phyloP scores from a whole-genome alignment of 2,329 filamentous ascomycete genomes.

The Fusarium newnesense region DNA sequence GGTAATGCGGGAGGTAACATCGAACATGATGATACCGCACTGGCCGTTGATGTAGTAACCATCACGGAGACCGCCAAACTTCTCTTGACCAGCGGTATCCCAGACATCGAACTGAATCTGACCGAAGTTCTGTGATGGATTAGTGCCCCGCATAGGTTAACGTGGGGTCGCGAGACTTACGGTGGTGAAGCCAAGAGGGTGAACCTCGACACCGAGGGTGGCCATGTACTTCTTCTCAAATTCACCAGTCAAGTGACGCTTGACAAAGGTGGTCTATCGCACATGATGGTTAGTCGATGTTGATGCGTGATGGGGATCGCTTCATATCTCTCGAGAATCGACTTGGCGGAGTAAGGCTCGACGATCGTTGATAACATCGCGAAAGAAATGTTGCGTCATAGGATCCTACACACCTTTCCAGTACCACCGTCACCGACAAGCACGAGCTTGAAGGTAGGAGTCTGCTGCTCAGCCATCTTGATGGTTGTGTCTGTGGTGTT shows the following conservation, averaged over 20 bases:
- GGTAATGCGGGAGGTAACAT: constrained; percentile 98
- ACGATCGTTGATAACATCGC: constrained; percentile 36
- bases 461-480: constrained; percentile 70
- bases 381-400: constrained; percentile 30
- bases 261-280: constrained; percentile 96
- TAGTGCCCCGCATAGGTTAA: constrained; percentile 41
- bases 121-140: constrained; percentile 80
- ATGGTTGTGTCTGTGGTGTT: constrained; percentile 42
- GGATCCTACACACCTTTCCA: constrained; percentile 79
- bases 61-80: constrained; percentile 99
- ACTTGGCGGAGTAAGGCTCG: constrained; percentile 40
- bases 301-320: constrained; percentile 15
- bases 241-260: constrained; percentile 99
- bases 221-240: constrained; percentile 99
- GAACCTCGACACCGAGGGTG: constrained; percentile 98
- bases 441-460: constrained; percentile 98
- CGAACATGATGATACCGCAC: constrained; percentile 99
- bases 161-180: constrained; percentile 68
- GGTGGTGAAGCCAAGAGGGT: constrained; percentile 97
- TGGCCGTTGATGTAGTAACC: constrained; percentile 99
- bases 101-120: constrained; percentile 99
- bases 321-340: constrained; percentile 21
- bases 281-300: constrained; percentile 33
- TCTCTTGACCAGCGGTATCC: constrained; percentile 99
- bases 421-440: constrained; percentile 99